Conservation (phyloP, 768 basidiomycete genomes). For the Suillus subaureus region DNA sequence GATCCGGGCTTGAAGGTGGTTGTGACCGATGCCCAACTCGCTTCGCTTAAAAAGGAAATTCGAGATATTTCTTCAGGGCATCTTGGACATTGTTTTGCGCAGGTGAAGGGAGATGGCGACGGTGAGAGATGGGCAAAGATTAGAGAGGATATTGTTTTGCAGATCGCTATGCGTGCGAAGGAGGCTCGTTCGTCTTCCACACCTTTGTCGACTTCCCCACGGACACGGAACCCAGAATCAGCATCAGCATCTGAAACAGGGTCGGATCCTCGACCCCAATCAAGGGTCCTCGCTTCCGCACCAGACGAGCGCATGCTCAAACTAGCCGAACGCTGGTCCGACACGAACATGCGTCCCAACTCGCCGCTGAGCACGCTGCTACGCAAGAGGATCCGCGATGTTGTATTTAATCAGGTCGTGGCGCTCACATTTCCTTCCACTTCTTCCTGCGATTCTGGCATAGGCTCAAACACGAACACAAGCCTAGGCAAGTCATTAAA, state of each 20-base stretch:
- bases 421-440: conserved; percentile 46
- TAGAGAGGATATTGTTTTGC: conserved; percentile 71
- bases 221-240: not conserved
- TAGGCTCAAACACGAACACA: conserved; percentile 25
- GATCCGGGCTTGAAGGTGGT: not conserved
- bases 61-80: conserved; percentile 62
- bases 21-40: conserved; percentile 47
- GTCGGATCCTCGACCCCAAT: conserved; percentile 19
- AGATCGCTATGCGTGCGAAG: conserved; percentile 71
- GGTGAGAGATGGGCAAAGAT: conserved; percentile 52
- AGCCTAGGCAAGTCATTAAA: conserved; percentile 32
- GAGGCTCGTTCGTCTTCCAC: conserved; percentile 35
- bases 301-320: conserved; percentile 58
- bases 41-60: conserved; percentile 72
- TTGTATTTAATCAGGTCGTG: conserved; percentile 62
- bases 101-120: not conserved
- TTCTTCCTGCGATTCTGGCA: conserved; percentile 37
- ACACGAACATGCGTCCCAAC: conserved; percentile 60
- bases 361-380: conserved; percentile 64
- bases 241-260: conserved; percentile 11
- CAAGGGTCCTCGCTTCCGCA: conserved; percentile 30
- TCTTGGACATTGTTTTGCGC: conserved; percentile 51
- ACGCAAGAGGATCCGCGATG: conserved; percentile 62
- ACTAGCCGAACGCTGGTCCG: conserved; percentile 74
- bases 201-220: not conserved